Evolutionary conservation across 1,284 basidiomycete genomes (phyloP).

Genomic region (Sutorius eximius): DNA sequence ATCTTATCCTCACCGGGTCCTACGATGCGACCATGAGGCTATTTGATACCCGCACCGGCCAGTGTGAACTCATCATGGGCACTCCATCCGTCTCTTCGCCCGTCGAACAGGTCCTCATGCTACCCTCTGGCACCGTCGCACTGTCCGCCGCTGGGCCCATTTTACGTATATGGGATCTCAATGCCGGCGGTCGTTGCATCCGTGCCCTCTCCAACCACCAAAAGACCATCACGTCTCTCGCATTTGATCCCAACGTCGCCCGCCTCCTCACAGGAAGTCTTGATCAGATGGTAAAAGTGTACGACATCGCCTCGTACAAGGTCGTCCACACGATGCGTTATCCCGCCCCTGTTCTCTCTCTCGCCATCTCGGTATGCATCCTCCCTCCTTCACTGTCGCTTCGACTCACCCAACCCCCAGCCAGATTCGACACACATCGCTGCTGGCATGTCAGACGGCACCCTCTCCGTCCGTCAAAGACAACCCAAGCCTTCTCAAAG

Average conservation of each 20-base stretch:
- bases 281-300: slow-evolving; percentile 98
- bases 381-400: not conserved
- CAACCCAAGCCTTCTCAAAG: slow-evolving; percentile 73
- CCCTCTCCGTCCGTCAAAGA: slow-evolving; percentile 83
- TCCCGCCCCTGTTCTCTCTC: slow-evolving; percentile 86
- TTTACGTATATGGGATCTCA: slow-evolving; percentile 92
- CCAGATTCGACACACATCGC: slow-evolving; percentile 97
- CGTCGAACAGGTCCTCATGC: slow-evolving; percentile 94
- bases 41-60: slow-evolving; percentile 83
- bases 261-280: slow-evolving; percentile 88
- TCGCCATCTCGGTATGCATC: slow-evolving; percentile 78
- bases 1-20: slow-evolving; percentile 88
- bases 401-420: slow-evolving; percentile 41
- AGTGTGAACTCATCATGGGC: slow-evolving; percentile 83
- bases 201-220: slow-evolving; percentile 95
- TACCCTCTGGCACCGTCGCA: slow-evolving; percentile 86
- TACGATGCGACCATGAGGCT: slow-evolving; percentile 93
- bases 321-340: slow-evolving; percentile 99
- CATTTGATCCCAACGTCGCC: slow-evolving; percentile 75
- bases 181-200: slow-evolving; percentile 87
- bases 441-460: slow-evolving; percentile 96
- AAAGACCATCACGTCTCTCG: slow-evolving; percentile 91
- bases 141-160: slow-evolving; percentile 91
- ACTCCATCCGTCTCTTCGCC: slow-evolving; percentile 56
- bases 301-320: slow-evolving; percentile 91